Conservation (phyloP, 495 filamentous ascomycete genomes). For the Annulohypoxylon moriforme region DNA sequence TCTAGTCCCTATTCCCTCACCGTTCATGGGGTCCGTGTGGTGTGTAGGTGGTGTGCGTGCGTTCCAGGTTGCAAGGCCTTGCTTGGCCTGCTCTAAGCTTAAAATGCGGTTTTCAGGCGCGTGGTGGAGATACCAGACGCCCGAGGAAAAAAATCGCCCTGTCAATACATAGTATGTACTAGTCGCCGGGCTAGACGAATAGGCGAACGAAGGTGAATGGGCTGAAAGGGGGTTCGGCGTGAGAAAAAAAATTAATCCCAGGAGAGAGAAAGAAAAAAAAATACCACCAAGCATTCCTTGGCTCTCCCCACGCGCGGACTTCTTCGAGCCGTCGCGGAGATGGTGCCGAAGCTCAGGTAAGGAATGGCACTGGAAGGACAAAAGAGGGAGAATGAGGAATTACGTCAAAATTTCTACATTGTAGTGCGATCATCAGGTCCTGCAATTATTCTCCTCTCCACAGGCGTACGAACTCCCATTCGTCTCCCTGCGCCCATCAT, state of each 20-base stretch:
- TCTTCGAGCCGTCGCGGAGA: conserved; percentile 30
- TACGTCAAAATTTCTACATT: conserved; percentile 44
- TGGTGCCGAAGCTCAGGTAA: conserved; percentile 37
- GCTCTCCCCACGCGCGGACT: conserved; percentile 27
- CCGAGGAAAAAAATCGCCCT: conserved; percentile 6
- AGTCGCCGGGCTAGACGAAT: neutral
- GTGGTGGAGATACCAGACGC: conserved; percentile 30
- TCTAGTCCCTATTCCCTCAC: conserved; percentile 36
- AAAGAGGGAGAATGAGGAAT: conserved; percentile 32
- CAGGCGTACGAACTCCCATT: conserved; percentile 32
- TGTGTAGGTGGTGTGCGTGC: neutral
- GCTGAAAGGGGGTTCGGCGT: conserved; percentile 11
- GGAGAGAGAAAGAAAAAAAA: neutral
- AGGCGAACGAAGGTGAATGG: conserved; percentile 6
- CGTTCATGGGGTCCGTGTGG: conserved; percentile 18
- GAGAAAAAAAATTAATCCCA: neutral
- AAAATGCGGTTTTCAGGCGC: conserved; percentile 26
- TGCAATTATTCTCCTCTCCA: conserved; percentile 43
- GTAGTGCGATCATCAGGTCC: conserved; percentile 45
- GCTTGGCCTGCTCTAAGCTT: conserved; percentile 21
- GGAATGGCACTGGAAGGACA: neutral
- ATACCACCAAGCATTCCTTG: conserved; percentile 18
- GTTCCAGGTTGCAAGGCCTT: neutral
- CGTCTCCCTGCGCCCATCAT: conserved; percentile 42
- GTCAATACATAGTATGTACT: conserved; percentile 23